Base-by-base conservation (phyloP, 2,329 filamentous ascomycete species). In the Hyphodiscus sp. region DNA sequence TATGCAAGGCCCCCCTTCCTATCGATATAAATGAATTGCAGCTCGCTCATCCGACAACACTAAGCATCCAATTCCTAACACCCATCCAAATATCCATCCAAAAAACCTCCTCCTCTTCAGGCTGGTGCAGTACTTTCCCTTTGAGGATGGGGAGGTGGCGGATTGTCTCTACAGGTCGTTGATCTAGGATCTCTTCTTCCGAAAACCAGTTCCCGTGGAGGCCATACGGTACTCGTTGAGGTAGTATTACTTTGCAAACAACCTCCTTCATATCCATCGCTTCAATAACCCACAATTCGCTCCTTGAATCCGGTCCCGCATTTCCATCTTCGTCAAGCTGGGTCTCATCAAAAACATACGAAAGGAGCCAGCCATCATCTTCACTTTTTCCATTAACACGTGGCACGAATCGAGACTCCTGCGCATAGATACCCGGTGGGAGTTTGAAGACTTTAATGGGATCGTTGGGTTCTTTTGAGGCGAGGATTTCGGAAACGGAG, bases 211-310 rank as follows among this genome's bases (percentile, higher is more conserved):
- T 73, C 3, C 81, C 82, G 63, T 86, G 85, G 47, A 89, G 67
- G 0, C 85, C 85, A 61, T 89, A 89, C 0, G 85, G 84, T 0
- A 89, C 83, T 13, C 85, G 69, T 59, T 86, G 83, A 2, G 83
- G 84, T 33, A 89, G 68, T 19, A 69, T 68, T 2, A 89, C 73
- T 54, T 73, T 76, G 6, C 77, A 80, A 2, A 86, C 74, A 0
- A 88, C 71, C 2, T 80, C 73, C 20, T 65, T 72, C 84, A 89
- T 88, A 2, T 73, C 73, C 55, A 65, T 76, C 0, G 84, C 85
- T 61, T 88, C 77, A 29, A 89, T 74, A 15, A 88, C 73, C 85
- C 85, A 89, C 0, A 89, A 70, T 66, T 89, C 84, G 30, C 79
- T 83, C 20, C 65, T 71, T 0, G 80, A 73, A 1, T 68, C 67